Percentiles rank a stretch among this genome's conserved stretches.
Conservation (phyloP, 768 basidiomycete species). For the Suillus spraguei region DNA sequence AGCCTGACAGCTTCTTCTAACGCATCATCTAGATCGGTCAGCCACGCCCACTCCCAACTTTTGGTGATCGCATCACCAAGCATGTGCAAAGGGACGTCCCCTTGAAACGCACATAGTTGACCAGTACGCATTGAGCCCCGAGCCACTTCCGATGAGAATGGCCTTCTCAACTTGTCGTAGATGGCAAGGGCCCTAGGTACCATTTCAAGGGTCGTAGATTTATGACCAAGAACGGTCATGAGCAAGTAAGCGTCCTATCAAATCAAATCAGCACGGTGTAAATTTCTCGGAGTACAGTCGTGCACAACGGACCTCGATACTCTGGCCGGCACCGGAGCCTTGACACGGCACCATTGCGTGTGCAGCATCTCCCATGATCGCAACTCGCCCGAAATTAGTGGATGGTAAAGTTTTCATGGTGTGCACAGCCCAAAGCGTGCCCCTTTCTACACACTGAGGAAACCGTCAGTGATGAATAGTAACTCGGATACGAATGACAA, state of each 20-base stretch:
- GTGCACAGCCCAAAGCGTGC: slow-evolving; percentile 67
- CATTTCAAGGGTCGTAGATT: slow-evolving; percentile 32
- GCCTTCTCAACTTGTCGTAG: slow-evolving; percentile 54
- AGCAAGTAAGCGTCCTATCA: slow-evolving; percentile 40
- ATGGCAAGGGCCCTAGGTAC: slow-evolving; percentile 44
- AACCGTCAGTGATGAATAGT: slow-evolving; percentile 9
- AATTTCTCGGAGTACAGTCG: background rate
- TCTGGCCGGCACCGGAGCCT: slow-evolving; percentile 46
- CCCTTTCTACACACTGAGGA: slow-evolving; percentile 51
- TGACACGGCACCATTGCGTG: slow-evolving; percentile 45
- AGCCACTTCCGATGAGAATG: slow-evolving; percentile 41
- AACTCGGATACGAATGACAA: slow-evolving; percentile 18
- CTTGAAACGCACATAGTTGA: slow-evolving; percentile 20
- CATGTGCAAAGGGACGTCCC: slow-evolving; percentile 36
- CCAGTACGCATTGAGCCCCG: slow-evolving; percentile 24
- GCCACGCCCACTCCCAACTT: slow-evolving; percentile 60
- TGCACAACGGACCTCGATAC: slow-evolving; percentile 40
- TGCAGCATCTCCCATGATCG: slow-evolving; percentile 46
- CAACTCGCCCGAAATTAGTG: slow-evolving; percentile 54
- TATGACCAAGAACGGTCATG: slow-evolving; percentile 46
- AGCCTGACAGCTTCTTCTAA: slow-evolving; percentile 22
- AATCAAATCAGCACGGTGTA: background rate
- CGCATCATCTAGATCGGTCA: slow-evolving; percentile 23
- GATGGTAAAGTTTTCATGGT: slow-evolving; percentile 52
- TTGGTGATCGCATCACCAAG: slow-evolving; percentile 45